phyloP scores from a whole-genome alignment of 176 grass and related monocot species.

The Carex littledalei region DNA sequence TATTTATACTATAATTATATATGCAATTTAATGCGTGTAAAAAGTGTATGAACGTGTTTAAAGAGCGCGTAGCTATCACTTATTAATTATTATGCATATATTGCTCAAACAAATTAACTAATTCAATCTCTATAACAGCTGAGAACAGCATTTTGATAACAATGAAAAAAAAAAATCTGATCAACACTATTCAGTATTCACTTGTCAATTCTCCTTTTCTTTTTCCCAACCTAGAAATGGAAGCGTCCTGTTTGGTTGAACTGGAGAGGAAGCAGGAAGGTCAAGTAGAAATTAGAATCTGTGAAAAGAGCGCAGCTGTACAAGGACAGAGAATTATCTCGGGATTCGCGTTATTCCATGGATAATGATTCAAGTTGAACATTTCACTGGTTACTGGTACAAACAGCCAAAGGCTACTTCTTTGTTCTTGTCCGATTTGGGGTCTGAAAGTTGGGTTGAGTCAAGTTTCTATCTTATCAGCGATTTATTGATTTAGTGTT shows the following conservation, averaged over 20 bases:
- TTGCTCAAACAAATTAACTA: too few relatives aligned
- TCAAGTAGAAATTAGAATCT: neutral
- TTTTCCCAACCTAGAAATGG: neutral
- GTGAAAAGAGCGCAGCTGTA: neutral
- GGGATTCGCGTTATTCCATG: neutral
- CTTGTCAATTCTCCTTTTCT: neutral
- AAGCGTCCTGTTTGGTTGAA: neutral
- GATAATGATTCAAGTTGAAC: neutral
- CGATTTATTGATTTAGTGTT: neutral
- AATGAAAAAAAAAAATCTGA: neutral
- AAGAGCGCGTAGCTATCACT: too few relatives aligned
- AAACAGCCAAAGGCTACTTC: neutral
- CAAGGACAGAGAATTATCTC: neutral
- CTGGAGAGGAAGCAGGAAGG: neutral
- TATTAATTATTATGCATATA: too few relatives aligned
- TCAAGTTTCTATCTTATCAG: conserved; percentile 9
- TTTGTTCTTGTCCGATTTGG: neutral
- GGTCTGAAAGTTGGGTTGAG: neutral
- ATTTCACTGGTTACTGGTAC: neutral
- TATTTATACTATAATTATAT: too few relatives aligned
- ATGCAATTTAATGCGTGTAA: too few relatives aligned
- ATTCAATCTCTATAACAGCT: too few relatives aligned
- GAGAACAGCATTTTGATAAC: too few relatives aligned
- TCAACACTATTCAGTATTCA: neutral
- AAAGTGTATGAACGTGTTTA: too few relatives aligned